Base-by-base conservation (phyloP, 257 asterid genomes). In the Solanum raphanifolium region DNA sequence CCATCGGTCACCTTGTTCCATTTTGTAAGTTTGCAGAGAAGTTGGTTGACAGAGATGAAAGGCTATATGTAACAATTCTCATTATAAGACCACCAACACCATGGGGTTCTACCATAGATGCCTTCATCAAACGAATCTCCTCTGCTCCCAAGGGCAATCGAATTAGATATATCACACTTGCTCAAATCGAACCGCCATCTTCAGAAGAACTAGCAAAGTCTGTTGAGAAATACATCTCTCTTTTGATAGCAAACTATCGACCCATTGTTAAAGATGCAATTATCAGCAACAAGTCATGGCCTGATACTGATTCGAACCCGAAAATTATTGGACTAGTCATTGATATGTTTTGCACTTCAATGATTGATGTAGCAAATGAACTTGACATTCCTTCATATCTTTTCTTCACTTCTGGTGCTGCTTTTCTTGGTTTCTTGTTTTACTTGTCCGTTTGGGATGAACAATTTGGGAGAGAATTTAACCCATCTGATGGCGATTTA, bases 331-430 rank as follows among this genome's bases (percentile, higher is more conserved):
- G 90, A 15, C 3, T 89, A 3, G 87, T 84, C 46, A 39, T 84
- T 52, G 87, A 82, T 73, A 27, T 86, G 73, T 58, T 89, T 43
- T 89, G 86, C 18, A 81, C 38, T 35, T 71, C 86, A 6, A 87
- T 89, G 89, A 76, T 89, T n/a, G 91, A 89, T 66, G 83, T 86
- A 7, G 89, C 87, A 11, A 83, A 72, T 32, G 89, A 89, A 7
- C 74, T 89, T 66, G 86, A 43, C 13, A 52, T 87, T 72, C 87
- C 89, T 48, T 31, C 87, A 0, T 89, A 89, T 79, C 55, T 87
- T 27, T 87, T 81, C 89, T 86, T 43, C 41, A 16, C 90, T 15
- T 86, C 89, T 20, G 72, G 87, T 52, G 87, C 87, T 23, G 84
- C 32, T 9, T 83, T 66, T 69, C 86, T 89, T n/a, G 89, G 87